Conservation (phyloP, 2,329 filamentous ascomycete genomes). For the Teratosphaeria gauchensis region DNA sequence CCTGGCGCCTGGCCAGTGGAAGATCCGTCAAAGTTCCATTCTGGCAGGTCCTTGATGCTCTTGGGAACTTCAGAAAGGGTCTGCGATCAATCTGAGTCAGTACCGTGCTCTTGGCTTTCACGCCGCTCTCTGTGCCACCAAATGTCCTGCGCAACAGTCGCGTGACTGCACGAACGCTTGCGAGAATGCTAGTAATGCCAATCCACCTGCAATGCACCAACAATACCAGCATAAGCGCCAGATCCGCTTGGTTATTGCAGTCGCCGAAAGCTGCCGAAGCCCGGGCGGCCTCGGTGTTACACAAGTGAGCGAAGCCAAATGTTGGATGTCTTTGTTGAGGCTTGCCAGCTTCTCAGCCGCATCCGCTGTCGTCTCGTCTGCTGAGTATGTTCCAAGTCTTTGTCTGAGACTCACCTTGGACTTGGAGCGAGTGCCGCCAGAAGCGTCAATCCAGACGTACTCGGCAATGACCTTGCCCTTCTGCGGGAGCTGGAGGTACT, state of each 20-base stretch:
- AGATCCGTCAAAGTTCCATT: slow-evolving; percentile 81
- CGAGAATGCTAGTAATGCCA: not conserved
- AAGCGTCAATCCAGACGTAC: slow-evolving; percentile 91
- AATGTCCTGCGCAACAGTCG: not conserved
- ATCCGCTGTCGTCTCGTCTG: not conserved
- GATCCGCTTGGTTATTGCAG: not conserved
- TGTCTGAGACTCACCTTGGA: slow-evolving; percentile 65
- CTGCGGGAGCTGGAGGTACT: slow-evolving; percentile 87
- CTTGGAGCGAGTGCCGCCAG: slow-evolving; percentile 82
- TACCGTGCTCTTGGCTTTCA: not conserved
- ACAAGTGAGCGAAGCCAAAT: not conserved
- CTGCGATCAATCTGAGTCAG: slow-evolving; percentile 30
- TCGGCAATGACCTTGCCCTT: slow-evolving; percentile 83
- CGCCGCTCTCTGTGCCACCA: not conserved
- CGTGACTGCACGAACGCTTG: not conserved
- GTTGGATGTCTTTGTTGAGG: not conserved
- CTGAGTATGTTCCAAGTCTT: not conserved
- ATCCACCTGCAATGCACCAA: not conserved
- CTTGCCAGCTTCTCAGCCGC: not conserved
- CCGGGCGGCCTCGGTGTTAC: not conserved
- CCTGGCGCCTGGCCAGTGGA: slow-evolving; percentile 87
- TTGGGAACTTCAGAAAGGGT: slow-evolving; percentile 52
- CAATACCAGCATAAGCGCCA: not conserved
- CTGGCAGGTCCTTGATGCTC: slow-evolving; percentile 56
- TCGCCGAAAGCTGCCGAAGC: slow-evolving; percentile 2